Evolutionary conservation across 2,329 filamentous ascomycete genomes (phyloP).

Genomic region (Eurotiales sp.): DNA sequence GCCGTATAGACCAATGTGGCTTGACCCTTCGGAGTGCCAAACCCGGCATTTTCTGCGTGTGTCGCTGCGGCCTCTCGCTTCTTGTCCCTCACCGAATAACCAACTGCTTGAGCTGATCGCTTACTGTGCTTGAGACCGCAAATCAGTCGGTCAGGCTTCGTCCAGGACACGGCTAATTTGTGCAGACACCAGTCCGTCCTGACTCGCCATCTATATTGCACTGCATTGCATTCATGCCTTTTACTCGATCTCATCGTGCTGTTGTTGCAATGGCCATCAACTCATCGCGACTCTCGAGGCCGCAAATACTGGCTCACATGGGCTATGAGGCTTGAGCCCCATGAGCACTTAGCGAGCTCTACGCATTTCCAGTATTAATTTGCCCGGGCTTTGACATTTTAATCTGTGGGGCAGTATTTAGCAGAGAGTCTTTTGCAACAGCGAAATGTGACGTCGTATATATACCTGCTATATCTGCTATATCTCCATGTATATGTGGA

Average conservation of each 20-base stretch:
- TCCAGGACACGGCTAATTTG: not conserved
- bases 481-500: no score
- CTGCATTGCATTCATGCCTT: not conserved
- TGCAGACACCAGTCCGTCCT: not conserved
- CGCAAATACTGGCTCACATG: no score
- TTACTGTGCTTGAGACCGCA: no score
- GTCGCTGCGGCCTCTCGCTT: not conserved
- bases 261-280: no score
- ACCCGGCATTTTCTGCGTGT: not conserved
- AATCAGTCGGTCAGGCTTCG: no score
- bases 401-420: constrained; percentile 1
- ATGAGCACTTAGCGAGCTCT: constrained; percentile 4
- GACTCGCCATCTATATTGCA: no score
- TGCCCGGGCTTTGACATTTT: constrained; percentile 9
- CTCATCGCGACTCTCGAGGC: no score
- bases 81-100: no score
- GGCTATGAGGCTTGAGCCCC: not conserved
- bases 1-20: constrained; percentile 16
- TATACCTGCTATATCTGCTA: no score
- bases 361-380: not conserved
- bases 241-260: no score
- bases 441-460: not conserved
- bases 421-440: not conserved
- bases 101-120: no score
- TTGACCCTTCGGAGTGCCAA: not conserved